Evolutionary conservation across 805 yeast genomes (phyloP).

Genomic region (Starmerella roubikii): DNA sequence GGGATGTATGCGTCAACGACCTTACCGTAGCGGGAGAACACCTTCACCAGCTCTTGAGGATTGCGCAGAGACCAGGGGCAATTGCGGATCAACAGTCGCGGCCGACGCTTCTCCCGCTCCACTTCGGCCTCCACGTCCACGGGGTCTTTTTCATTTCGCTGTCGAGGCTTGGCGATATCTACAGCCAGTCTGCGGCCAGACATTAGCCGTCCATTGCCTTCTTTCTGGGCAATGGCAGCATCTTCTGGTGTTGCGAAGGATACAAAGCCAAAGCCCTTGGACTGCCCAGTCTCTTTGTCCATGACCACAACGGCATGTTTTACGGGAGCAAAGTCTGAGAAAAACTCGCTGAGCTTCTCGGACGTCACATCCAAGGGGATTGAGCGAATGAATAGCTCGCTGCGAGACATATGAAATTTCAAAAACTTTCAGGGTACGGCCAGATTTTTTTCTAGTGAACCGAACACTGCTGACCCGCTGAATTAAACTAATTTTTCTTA

Average conservation of each 20-base stretch:
- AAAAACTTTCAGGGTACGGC: too few species aligned
- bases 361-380: constrained; percentile 70
- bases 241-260: constrained; percentile 79
- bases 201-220: constrained; percentile 52
- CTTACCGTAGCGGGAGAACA: constrained; percentile 67
- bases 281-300: constrained; percentile 52
- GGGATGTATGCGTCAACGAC: constrained; percentile 86
- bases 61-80: constrained; percentile 92
- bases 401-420: too few species aligned
- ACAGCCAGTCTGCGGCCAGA: constrained; percentile 49
- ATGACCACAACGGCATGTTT: constrained; percentile 87
- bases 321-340: constrained; percentile 86
- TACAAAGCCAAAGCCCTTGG: constrained; percentile 93
- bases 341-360: constrained; percentile 69
- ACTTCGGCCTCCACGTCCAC: constrained; percentile 11
- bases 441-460: too few species aligned
- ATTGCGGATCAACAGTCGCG: constrained; percentile 78
- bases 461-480: too few species aligned
- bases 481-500: too few species aligned
- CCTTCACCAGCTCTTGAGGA: constrained; percentile 52
- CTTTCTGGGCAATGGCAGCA: constrained; percentile 56
- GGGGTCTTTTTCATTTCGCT: constrained; percentile 33
- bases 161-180: constrained; percentile 87
- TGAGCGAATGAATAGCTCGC: constrained; percentile 62
- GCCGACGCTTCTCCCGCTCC: constrained; percentile 51